Conservation (phyloP, 2,329 filamentous ascomycete genomes). For the Talaromyces sp. region DNA sequence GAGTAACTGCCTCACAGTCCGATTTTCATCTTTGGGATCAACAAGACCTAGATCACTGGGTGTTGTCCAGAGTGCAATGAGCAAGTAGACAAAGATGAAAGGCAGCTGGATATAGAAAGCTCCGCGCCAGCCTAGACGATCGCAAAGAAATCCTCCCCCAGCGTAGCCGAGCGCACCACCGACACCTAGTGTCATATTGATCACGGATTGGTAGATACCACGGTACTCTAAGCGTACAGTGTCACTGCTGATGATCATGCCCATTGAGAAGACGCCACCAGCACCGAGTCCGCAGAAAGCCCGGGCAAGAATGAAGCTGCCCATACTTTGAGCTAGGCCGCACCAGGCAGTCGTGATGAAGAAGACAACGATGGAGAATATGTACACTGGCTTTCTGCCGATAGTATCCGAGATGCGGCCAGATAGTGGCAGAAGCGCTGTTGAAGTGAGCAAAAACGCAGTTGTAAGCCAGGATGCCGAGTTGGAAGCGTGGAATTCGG, state of each 20-base stretch:
- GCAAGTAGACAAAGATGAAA: conserved; percentile 44
- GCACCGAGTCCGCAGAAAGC: conserved; percentile 71
- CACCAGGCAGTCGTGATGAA: conserved; percentile 67
- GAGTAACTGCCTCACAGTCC: conserved; percentile 43
- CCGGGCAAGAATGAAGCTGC: conserved; percentile 66
- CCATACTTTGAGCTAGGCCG: conserved; percentile 64
- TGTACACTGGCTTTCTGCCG: conserved; percentile 65
- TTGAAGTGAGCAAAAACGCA: conserved; percentile 72
- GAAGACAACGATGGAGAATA: conserved; percentile 62
- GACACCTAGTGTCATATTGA: conserved; percentile 38
- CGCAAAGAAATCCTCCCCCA: conserved; percentile 40
- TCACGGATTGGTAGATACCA: conserved; percentile 42
- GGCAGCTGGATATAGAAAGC: conserved; percentile 52
- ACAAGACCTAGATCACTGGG: conserved; percentile 47
- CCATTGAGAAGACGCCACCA: conserved; percentile 68
- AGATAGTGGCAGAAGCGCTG: conserved; percentile 70
- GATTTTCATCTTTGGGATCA: conserved; percentile 39
- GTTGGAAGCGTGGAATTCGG: conserved; percentile 73
- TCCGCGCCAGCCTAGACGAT: conserved; percentile 41
- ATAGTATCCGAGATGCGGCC: conserved; percentile 72
- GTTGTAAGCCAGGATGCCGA: conserved; percentile 80
- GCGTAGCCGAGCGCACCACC: conserved; percentile 40
- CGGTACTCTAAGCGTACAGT: conserved; percentile 68
- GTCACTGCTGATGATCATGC: conserved; percentile 60
- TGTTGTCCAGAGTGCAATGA: conserved; percentile 44